phyloP scores from a whole-genome alignment of 768 basidiomycete species.

The Rhodotorula diobovata region DNA sequence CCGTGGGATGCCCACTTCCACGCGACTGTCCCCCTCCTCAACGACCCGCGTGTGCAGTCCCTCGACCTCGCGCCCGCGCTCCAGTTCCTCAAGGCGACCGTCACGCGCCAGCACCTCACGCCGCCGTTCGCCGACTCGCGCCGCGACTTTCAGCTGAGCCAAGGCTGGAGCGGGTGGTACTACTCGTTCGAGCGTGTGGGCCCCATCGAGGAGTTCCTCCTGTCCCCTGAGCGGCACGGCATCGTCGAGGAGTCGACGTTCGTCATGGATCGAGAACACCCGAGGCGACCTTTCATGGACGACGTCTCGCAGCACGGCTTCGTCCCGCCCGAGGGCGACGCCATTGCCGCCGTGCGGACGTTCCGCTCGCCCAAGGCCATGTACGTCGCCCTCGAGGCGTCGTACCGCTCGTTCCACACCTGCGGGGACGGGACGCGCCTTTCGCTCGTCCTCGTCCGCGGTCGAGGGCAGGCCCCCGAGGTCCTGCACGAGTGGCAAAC shows the following conservation, averaged over 20 bases:
- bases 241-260: not conserved
- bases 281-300: constrained; percentile 21
- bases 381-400: constrained; percentile 26
- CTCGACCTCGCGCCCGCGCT: constrained; percentile 31
- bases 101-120: constrained; percentile 4
- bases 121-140: constrained; percentile 31
- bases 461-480: constrained; percentile 8
- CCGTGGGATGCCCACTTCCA: constrained; percentile 36
- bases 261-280: constrained; percentile 23
- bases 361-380: constrained; percentile 27
- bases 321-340: constrained; percentile 10
- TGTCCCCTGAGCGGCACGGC: not conserved
- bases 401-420: constrained; percentile 25
- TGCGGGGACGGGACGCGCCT: constrained; percentile 37
- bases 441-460: constrained; percentile 11
- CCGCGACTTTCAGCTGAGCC: constrained; percentile 30
- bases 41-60: constrained; percentile 30
- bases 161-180: constrained; percentile 36
- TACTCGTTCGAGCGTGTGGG: constrained; percentile 32
- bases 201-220: not conserved
- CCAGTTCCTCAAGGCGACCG: constrained; percentile 28
- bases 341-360: constrained; percentile 21
- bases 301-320: constrained; percentile 16
- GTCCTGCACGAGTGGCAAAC: constrained; percentile 20
- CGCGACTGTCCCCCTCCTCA: constrained; percentile 25